Evolutionary conservation across 1,284 basidiomycete genomes (phyloP).

Genomic region (Apiotrichum sp.): DNA sequence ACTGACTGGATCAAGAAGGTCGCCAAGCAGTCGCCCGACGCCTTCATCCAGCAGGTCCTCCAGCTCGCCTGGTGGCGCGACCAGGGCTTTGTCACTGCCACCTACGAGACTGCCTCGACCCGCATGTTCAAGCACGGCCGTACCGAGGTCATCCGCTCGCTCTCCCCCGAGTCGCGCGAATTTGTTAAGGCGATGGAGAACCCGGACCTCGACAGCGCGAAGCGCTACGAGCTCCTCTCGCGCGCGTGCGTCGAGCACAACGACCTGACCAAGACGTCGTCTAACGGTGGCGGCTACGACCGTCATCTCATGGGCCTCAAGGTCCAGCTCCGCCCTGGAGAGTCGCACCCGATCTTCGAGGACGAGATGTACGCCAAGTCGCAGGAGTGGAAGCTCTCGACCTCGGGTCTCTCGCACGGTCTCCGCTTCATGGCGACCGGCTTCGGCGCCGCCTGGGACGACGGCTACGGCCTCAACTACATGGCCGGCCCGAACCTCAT

Average conservation of each 20-base stretch:
- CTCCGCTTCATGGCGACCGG: conserved; percentile 86
- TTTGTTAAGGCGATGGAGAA: conserved; percentile 74
- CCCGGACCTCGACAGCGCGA: conserved; percentile 43
- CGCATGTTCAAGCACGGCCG: conserved; percentile 84
- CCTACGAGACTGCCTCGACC: conserved; percentile 92
- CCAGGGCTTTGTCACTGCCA: conserved; percentile 73
- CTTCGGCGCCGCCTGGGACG: conserved; percentile 69
- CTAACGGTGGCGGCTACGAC: conserved; percentile 81
- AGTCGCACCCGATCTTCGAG: conserved; percentile 58
- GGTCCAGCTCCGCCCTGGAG: conserved; percentile 55
- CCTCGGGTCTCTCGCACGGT: conserved; percentile 83
- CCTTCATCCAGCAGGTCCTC: conserved; percentile 86
- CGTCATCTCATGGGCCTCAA: conserved; percentile 84
- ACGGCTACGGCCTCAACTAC: conserved; percentile 92
- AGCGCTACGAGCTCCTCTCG: conserved; percentile 56
- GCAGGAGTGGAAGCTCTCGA: conserved; percentile 84
- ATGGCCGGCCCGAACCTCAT: conserved; percentile 71
- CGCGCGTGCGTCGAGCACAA: conserved; percentile 70
- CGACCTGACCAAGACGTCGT: conserved; percentile 68
- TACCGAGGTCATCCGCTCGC: conserved; percentile 83
- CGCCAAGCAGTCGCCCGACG: conserved; percentile 78
- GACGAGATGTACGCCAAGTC: conserved; percentile 73
- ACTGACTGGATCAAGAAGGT: conserved; percentile 81
- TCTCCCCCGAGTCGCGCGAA: conserved; percentile 66
- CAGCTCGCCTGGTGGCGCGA: conserved; percentile 87